Evolutionary conservation across 305 asterid genomes (phyloP).

Genomic region (Ilex paraguariensis): DNA sequence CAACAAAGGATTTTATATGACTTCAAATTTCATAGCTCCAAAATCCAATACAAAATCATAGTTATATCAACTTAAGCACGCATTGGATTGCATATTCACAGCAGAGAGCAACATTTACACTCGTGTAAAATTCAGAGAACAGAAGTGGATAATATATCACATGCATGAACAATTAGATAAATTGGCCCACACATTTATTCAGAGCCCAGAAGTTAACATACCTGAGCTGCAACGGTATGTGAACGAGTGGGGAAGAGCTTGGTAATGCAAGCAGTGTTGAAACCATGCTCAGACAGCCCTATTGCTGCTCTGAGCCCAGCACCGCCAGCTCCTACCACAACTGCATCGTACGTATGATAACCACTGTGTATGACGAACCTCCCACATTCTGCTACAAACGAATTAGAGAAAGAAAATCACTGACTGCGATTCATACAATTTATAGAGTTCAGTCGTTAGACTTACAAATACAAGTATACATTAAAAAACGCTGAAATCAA

Average conservation of each 20-base stretch:
- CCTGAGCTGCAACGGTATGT: slow-evolving; percentile 99
- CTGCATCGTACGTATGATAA: slow-evolving; percentile 97
- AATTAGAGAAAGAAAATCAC: slow-evolving; percentile 4
- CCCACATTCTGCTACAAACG: slow-evolving; percentile 46
- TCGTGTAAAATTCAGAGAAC: too few relatives aligned
- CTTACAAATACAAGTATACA: neutral
- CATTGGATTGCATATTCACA: too few relatives aligned
- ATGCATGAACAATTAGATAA: too few relatives aligned
- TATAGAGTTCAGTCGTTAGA: neutral
- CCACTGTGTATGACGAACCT: slow-evolving; percentile 70
- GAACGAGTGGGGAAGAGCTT: slow-evolving; percentile 98
- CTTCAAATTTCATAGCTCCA: too few relatives aligned
- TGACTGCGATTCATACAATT: neutral
- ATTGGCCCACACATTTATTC: neutral
- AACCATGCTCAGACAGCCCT: slow-evolving; percentile 97
- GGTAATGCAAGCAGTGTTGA: slow-evolving; percentile 97
- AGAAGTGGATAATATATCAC: too few relatives aligned
- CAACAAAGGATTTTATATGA: too few relatives aligned
- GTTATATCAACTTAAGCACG: too few relatives aligned
- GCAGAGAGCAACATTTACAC: too few relatives aligned
- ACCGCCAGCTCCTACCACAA: slow-evolving; percentile 99
- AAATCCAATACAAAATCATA: too few relatives aligned
- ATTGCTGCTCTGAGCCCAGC: slow-evolving; percentile 98
- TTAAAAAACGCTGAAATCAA: neutral
- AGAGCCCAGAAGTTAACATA: slow-evolving; percentile 11